These are phyloP conservation scores for Lipomyces yamanashiensis DNA, from an alignment of 805 yeast species.

Conservation along the genomic window DNA sequence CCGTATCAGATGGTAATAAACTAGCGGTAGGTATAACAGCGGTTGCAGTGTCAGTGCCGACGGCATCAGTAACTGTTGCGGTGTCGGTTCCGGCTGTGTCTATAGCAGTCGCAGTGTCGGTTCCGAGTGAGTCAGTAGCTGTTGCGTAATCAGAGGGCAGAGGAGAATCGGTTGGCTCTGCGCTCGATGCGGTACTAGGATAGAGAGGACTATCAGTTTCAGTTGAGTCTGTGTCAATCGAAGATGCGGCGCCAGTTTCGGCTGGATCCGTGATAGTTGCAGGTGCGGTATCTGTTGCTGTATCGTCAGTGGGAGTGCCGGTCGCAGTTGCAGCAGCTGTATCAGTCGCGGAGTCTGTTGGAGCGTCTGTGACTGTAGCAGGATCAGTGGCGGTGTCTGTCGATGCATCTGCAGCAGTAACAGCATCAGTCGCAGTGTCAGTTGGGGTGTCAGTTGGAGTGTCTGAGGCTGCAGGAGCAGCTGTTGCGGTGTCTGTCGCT, in stretches of 20 bases:
- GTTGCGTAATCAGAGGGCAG: too few species aligned
- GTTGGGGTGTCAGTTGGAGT: neutral
- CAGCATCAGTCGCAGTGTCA: neutral
- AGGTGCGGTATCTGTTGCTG: too few species aligned
- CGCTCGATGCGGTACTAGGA: neutral
- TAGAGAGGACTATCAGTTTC: neutral
- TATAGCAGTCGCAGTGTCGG: neutral
- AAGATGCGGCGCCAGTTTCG: neutral
- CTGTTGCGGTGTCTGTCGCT: neutral
- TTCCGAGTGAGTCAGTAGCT: neutral
- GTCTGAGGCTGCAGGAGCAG: too few species aligned
- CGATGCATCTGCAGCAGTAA: too few species aligned
- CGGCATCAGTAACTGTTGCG: neutral
- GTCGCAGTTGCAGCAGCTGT: too few species aligned
- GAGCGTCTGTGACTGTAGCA: too few species aligned
- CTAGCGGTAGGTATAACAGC: neutral
- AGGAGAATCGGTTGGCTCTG: neutral
- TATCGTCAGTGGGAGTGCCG: too few species aligned
- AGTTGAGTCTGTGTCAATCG: neutral
- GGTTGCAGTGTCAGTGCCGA: neutral
- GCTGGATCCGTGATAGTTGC: neutral
- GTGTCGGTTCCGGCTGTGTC: neutral
- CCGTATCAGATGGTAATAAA: neutral
- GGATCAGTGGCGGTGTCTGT: neutral
- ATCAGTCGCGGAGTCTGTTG: too few species aligned